Conservation (phyloP, 1,284 basidiomycete genomes). For the Cystobasidium sp. region DNA sequence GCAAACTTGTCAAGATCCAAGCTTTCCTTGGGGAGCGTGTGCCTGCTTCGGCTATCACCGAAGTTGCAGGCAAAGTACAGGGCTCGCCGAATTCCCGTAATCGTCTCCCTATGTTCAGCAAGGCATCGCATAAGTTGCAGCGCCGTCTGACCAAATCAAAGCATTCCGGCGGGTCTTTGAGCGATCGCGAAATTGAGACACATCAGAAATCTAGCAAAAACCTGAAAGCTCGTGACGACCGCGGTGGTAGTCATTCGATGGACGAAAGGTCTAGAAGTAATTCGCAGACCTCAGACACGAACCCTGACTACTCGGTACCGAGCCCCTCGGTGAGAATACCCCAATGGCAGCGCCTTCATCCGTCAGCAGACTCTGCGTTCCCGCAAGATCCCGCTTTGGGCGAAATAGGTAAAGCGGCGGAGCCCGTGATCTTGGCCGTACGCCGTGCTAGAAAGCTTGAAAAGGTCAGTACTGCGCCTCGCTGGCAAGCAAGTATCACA, state of each 20-base stretch:
- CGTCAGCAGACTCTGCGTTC: background rate
- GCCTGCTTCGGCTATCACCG: constrained; percentile 15
- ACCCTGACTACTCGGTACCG: background rate
- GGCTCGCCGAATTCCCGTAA: background rate
- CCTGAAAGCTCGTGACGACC: background rate
- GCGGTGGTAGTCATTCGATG: background rate
- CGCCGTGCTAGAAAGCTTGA: constrained; percentile 39
- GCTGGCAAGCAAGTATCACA: background rate
- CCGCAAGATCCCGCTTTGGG: background rate
- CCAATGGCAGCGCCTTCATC: background rate
- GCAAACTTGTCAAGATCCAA: constrained; percentile 35
- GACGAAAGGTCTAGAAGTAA: constrained; percentile 1
- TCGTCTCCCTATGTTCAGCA: background rate
- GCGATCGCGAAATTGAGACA: background rate
- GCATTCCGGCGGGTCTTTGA: background rate
- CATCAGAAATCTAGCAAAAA: no score
- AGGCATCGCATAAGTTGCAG: constrained; percentile 6
- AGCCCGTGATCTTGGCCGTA: constrained; percentile 33
- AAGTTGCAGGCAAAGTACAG: background rate
- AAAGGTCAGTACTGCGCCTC: constrained; percentile 11
- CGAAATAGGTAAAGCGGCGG: constrained; percentile 25
- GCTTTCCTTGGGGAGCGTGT: constrained; percentile 40
- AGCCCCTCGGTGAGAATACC: background rate
- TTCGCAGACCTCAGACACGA: background rate
- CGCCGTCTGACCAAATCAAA: constrained; percentile 14